Evolutionary conservation across 2,329 filamentous ascomycete genomes (phyloP).

Genomic region (Tolypocladium endophyticum): DNA sequence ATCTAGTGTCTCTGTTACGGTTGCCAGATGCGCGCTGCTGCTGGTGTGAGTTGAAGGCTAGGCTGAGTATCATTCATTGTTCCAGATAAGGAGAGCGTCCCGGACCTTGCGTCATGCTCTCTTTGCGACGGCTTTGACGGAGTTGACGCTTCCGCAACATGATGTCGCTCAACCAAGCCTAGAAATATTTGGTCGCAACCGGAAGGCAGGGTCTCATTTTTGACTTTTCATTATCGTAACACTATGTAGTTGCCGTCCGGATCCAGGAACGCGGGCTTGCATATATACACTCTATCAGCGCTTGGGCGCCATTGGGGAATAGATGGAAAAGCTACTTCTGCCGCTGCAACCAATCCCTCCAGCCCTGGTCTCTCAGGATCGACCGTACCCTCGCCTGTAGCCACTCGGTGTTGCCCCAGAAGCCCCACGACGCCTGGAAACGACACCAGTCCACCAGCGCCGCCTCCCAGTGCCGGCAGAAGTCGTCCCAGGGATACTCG

Average conservation of each 20-base stretch:
- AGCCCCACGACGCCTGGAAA: constrained; percentile 51
- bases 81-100: no score
- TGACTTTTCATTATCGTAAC: not conserved
- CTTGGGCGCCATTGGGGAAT: not conserved
- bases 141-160: no score
- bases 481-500: constrained; percentile 41
- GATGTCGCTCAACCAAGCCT: no score
- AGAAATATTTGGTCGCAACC: no score
- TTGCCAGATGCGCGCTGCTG: not conserved
- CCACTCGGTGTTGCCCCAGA: constrained; percentile 51
- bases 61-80: no score
- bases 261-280: not conserved
- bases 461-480: constrained; percentile 53
- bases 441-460: constrained; percentile 58
- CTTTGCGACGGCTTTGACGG: no score
- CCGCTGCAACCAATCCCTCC: constrained; percentile 32
- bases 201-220: not conserved
- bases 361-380: constrained; percentile 33
- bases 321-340: constrained; percentile 4
- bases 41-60: not conserved
- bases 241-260: not conserved
- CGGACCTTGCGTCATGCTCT: no score
- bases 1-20: not conserved
- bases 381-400: constrained; percentile 41
- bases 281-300: not conserved